Conservation (phyloP, 1,139 yeast species). For the Groenewaldozyma auringiensis region DNA sequence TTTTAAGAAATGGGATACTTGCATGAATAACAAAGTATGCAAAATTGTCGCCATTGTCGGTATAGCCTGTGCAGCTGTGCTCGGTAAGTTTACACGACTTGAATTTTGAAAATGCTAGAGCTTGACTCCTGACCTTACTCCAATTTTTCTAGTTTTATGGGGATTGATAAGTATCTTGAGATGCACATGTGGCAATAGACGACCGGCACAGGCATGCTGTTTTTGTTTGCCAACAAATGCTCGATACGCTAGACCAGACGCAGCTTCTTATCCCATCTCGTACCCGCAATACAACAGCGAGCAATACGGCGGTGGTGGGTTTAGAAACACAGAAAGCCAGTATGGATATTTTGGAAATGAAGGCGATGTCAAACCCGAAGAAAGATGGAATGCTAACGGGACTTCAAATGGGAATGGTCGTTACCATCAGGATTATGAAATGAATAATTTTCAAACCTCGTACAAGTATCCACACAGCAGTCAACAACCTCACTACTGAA, state of each 20-base stretch:
- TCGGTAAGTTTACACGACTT: slow-evolving; percentile 24
- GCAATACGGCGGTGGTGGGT: slow-evolving; percentile 2
- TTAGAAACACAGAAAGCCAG: slow-evolving; percentile 3
- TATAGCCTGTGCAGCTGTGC: slow-evolving; percentile 46
- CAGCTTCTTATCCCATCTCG: neutral
- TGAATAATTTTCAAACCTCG: neutral
- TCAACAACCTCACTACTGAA: neutral
- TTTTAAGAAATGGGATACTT: slow-evolving; percentile 64
- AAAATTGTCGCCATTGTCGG: slow-evolving; percentile 74
- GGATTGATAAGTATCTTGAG: slow-evolving; percentile 35
- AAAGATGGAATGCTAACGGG: slow-evolving; percentile 1
- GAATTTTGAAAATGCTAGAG: neutral
- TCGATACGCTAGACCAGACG: slow-evolving; percentile 13
- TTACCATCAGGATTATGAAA: slow-evolving; percentile 3
- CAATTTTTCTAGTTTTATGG: slow-evolving; percentile 29
- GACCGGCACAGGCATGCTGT: slow-evolving; percentile 34
- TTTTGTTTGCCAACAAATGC: slow-evolving; percentile 35
- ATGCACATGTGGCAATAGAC: slow-evolving; percentile 37
- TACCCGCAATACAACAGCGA: slow-evolving; percentile 3
- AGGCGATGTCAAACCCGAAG: slow-evolving; percentile 13
- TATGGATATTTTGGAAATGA: slow-evolving; percentile 19
- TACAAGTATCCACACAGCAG: neutral
- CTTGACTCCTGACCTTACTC: neutral
- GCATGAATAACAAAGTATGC: slow-evolving; percentile 71
- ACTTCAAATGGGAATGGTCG: slow-evolving; percentile 2